Conservation (phyloP, 192 early-diverging fungal genomes). For the Coemansia sp. region DNA sequence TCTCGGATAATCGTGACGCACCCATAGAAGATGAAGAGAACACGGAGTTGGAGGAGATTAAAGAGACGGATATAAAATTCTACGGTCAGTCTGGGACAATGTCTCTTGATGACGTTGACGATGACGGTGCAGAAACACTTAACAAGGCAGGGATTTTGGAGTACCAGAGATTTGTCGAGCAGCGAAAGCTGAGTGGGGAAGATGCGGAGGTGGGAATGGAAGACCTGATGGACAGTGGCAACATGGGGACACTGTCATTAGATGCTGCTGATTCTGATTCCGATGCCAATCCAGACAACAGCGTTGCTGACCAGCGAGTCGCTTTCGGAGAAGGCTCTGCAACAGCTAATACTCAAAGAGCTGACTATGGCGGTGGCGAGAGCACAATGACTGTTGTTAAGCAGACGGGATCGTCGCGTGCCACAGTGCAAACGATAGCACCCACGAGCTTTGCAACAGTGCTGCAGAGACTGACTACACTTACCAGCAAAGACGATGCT, state of each 20-base stretch:
- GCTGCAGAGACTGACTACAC: constrained; percentile 68
- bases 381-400: constrained; percentile 26
- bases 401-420: constrained; percentile 20
- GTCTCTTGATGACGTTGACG: constrained; percentile 29
- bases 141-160: constrained; percentile 33
- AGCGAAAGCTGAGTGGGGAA: constrained; percentile 15
- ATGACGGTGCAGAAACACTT: constrained; percentile 16
- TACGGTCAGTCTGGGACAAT: constrained; percentile 1
- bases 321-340: no score
- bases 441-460: constrained; percentile 64
- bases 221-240: neutral
- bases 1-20: neutral
- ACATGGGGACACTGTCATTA: neutral
- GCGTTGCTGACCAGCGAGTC: neutral
- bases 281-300: neutral
- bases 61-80: constrained; percentile 25
- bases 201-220: neutral
- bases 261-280: neutral
- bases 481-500: constrained; percentile 81
- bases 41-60: constrained; percentile 18
- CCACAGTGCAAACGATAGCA: constrained; percentile 23
- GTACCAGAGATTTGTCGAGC: constrained; percentile 46
- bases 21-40: neutral
- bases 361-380: constrained; percentile 25
- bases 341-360: neutral